Percentiles rank a stretch among this genome's conserved stretches.
Evolutionary conservation across 2,329 filamentous ascomycete species (phyloP).

Genomic region (Fusarium graminum): DNA sequence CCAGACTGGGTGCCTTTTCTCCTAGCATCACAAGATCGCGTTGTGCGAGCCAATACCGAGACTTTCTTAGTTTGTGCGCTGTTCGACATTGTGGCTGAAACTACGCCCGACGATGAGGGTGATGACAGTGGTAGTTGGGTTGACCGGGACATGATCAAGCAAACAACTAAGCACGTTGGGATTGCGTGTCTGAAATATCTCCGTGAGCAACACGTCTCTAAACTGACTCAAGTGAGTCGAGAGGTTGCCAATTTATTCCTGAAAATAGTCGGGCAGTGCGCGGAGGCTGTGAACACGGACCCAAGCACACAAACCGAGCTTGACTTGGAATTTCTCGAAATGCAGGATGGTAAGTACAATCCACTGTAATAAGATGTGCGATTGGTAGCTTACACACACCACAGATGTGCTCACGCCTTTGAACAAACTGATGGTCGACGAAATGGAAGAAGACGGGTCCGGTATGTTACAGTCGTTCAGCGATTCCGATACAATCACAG

Average conservation of each 20-base stretch:
- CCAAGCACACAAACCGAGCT: conserved; percentile 51
- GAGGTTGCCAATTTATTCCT: conserved; percentile 60
- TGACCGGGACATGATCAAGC: conserved; percentile 42
- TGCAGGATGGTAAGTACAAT: conserved; percentile 48
- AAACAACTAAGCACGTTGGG: conserved; percentile 57
- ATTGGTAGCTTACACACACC: conserved; percentile 28
- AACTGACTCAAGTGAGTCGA: conserved; percentile 57
- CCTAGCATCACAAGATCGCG: conserved; percentile 61
- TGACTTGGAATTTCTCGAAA: conserved; percentile 48
- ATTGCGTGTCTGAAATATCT: conserved; percentile 62
- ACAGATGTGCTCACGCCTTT: conserved; percentile 63
- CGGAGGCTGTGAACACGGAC: conserved; percentile 55
- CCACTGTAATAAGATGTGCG: conserved; percentile 4
- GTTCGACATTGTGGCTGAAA: conserved; percentile 53
- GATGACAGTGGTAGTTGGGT: conserved; percentile 51
- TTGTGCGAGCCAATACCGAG: conserved; percentile 59
- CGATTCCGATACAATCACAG: conserved; percentile 46
- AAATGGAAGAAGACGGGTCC: conserved; percentile 70
- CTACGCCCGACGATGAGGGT: neutral
- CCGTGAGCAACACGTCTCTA: conserved; percentile 60
- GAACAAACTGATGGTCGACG: conserved; percentile 67
- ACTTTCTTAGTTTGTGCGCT: conserved; percentile 60
- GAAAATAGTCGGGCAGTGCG: conserved; percentile 59
- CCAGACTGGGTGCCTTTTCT: conserved; percentile 66
- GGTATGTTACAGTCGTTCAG: conserved; percentile 62